These are phyloP conservation scores for Ascocoryne sarcoides DNA, from an alignment of 2,329 filamentous ascomycete genomes.

Conservation along the genomic window DNA sequence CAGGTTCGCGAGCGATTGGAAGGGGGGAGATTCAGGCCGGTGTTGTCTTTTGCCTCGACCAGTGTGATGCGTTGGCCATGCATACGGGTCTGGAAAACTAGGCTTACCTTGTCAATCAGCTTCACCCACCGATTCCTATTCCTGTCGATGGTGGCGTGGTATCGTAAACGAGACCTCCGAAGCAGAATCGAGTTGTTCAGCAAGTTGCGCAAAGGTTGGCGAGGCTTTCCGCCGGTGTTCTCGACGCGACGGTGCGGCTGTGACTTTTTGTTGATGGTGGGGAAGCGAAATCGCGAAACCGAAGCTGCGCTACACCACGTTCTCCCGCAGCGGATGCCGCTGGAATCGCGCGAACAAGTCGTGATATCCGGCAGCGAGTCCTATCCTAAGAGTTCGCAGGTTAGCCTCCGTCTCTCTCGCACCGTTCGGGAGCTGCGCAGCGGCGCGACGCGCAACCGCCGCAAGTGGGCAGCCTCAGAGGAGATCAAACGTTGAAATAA, in stretches of 20 bases:
- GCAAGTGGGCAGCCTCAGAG: slow-evolving; percentile 3
- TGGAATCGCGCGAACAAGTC: too few species aligned
- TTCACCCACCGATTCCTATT: slow-evolving; percentile 3
- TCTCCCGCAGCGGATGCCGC: too few species aligned
- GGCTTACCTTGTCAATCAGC: slow-evolving; percentile 28
- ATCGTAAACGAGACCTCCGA: slow-evolving; percentile 9
- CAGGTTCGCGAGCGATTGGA: slow-evolving; percentile 22
- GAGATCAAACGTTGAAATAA: slow-evolving; percentile 16
- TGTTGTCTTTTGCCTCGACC: slow-evolving; percentile 23
- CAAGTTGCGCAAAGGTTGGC: slow-evolving; percentile 11
- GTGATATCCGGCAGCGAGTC: neutral
- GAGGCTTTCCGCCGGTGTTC: slow-evolving; percentile 10
- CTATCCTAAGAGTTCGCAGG: neutral
- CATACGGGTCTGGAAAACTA: slow-evolving; percentile 26
- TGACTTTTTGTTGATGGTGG: slow-evolving; percentile 1
- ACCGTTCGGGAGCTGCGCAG: neutral
- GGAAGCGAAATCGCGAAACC: neutral
- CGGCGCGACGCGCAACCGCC: slow-evolving; percentile 18
- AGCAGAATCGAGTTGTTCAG: slow-evolving; percentile 9
- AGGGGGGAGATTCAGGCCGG: slow-evolving; percentile 18
- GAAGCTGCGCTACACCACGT: too few species aligned
- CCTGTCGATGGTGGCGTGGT: slow-evolving; percentile 1
- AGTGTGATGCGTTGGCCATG: slow-evolving; percentile 29
- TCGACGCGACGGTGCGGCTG: slow-evolving; percentile 17
- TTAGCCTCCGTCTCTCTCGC: slow-evolving; percentile 1